phyloP scores from a whole-genome alignment of 2,329 filamentous ascomycete genomes.

The Apiospora malaysiana region DNA sequence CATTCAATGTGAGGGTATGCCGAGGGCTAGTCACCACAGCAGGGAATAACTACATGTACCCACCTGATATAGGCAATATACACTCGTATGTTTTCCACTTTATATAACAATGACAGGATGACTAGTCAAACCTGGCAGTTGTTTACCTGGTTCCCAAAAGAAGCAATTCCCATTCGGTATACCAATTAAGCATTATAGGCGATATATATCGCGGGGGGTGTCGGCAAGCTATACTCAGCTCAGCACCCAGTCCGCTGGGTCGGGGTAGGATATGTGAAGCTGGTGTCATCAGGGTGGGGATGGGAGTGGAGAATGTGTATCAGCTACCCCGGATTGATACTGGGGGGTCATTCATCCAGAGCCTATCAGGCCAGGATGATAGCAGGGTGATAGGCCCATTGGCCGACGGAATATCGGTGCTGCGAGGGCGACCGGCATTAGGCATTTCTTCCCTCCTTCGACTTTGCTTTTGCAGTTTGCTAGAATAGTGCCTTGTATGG shows the following conservation, averaged over 20 bases:
- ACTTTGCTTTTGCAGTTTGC: neutral
- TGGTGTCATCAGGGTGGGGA: neutral
- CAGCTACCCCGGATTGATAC: slow-evolving; percentile 7
- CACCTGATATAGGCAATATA: too few relatives aligned
- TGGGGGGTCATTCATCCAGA: neutral
- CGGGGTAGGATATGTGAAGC: neutral
- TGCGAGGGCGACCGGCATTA: neutral
- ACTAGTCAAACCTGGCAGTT: neutral
- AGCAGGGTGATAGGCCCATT: neutral
- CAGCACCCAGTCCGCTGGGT: neutral
- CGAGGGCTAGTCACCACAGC: neutral
- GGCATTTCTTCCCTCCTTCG: neutral
- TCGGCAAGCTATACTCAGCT: neutral
- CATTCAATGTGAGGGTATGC: neutral
- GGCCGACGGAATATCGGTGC: neutral
- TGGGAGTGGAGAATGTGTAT: slow-evolving; percentile 1
- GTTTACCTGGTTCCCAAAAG: neutral
- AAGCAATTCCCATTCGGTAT: too few relatives aligned
- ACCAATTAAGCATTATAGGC: too few relatives aligned
- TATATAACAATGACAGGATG: too few relatives aligned
- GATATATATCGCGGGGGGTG: neutral
- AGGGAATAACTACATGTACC: neutral
- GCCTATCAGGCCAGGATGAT: slow-evolving; percentile 7
- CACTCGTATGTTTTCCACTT: too few relatives aligned
- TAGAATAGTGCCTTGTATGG: neutral